Evolutionary conservation across 164 flowering plant species (phyloP).

Genomic region (Euptelea pleiosperma): DNA sequence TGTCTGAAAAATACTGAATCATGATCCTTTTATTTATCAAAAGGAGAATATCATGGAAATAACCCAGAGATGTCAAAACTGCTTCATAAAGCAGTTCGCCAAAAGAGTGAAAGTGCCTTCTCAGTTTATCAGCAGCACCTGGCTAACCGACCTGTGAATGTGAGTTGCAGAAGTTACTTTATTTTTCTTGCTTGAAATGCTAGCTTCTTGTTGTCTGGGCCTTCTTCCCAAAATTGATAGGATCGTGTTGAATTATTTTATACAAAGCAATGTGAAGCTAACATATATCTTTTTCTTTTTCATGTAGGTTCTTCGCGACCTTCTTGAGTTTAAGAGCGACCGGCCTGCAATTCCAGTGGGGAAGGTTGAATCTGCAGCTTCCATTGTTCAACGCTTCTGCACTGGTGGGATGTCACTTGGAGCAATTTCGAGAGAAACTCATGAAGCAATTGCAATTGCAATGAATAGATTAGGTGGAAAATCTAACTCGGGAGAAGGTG

Average conservation of each 20-base stretch:
- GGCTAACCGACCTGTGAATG: slow-evolving; percentile 95
- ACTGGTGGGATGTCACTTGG: slow-evolving; percentile 99
- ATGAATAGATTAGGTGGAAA: slow-evolving; percentile 98
- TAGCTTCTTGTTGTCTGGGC: background rate
- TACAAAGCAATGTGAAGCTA: no score
- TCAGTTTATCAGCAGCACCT: slow-evolving; percentile 95
- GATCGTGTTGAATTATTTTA: no score
- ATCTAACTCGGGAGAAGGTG: slow-evolving; percentile 99
- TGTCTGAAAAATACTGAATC: background rate
- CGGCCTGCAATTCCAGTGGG: slow-evolving; percentile 90
- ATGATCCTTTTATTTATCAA: slow-evolving; percentile 8
- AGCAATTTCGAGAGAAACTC: slow-evolving; percentile 98
- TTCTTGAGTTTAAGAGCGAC: slow-evolving; percentile 91
- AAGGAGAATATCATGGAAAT: slow-evolving; percentile 98
- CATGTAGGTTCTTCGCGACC: slow-evolving; percentile 89
- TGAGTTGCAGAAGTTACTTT: slow-evolving; percentile 34
- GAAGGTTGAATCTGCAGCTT: slow-evolving; percentile 85
- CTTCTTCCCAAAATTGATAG: background rate
- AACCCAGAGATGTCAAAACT: slow-evolving; percentile 99
- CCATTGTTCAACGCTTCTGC: slow-evolving; percentile 92
- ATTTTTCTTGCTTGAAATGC: background rate
- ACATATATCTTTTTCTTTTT: background rate
- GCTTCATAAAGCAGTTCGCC: slow-evolving; percentile 97
- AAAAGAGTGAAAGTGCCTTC: slow-evolving; percentile 83
- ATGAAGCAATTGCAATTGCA: slow-evolving; percentile 98